A percentile compares a stretch with the other conserved stretches of the same genome.
These are phyloP conservation scores for Termitomyces sp. DNA, from an alignment of 768 basidiomycete species.

Conservation along the genomic window DNA sequence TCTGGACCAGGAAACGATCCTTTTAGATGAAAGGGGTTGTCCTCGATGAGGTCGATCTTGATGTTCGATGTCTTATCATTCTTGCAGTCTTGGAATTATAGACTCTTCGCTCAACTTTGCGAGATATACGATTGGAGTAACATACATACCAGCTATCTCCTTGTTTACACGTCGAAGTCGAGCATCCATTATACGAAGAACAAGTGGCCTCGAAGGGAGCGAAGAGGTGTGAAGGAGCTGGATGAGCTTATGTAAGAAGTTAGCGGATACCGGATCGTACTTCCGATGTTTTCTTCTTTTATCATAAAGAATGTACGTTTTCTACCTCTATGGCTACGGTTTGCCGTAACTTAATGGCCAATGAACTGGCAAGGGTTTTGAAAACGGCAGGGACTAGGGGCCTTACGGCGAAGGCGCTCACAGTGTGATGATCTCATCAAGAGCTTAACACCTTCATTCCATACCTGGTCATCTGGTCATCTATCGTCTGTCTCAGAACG, in stretches of 20 bases:
- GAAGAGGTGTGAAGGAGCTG: neutral
- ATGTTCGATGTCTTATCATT: conserved; percentile 90
- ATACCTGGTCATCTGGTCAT: no score
- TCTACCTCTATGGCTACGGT: no score
- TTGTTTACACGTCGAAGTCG: conserved; percentile 88
- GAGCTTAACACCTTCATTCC: no score
- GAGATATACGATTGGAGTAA: neutral
- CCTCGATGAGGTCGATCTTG: conserved; percentile 80
- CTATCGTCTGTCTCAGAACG: neutral
- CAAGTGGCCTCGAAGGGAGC: neutral
- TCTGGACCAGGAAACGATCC: conserved; percentile 90
- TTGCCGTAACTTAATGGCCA: no score
- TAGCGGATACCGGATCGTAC: no score
- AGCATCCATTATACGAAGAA: conserved; percentile 61
- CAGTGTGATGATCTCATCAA: no score
- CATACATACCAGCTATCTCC: conserved; percentile 75
- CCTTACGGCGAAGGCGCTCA: no score
- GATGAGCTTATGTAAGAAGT: conserved; percentile 2
- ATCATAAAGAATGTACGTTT: no score
- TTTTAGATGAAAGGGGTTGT: conserved; percentile 86
- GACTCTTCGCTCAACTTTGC: neutral
- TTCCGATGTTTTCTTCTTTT: no score
- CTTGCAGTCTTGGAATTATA: conserved; percentile 69
- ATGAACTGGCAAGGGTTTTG: no score
- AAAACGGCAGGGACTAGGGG: no score